A percentile compares a stretch with the other conserved stretches of the same genome.
Evolutionary conservation across 192 early-diverging fungal species (phyloP).

Genomic region (Coemansia sp.): DNA sequence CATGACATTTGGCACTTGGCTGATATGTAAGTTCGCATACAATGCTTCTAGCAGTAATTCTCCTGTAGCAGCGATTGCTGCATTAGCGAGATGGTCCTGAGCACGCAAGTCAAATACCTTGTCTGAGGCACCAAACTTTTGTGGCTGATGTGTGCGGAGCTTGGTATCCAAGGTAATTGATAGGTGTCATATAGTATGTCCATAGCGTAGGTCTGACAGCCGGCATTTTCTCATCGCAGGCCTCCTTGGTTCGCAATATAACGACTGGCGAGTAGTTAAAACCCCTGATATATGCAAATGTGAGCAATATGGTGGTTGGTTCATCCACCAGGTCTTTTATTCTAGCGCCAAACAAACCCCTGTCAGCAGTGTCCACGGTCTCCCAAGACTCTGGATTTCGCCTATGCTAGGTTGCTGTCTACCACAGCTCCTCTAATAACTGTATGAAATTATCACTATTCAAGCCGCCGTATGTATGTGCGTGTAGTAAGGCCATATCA

Average conservation of each 20-base stretch:
- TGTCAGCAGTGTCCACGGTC: conserved; percentile 62
- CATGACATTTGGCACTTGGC: conserved; percentile 44
- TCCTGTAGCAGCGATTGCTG: conserved; percentile 11
- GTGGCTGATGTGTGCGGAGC: conserved; percentile 57
- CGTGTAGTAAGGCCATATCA: conserved; percentile 35
- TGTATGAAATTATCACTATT: conserved; percentile 79
- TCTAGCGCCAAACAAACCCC: conserved; percentile 77
- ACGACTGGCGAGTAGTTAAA: conserved; percentile 49
- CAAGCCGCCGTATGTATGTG: background rate
- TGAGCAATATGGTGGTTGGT: too few relatives aligned
- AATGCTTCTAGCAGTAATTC: conserved; percentile 61
- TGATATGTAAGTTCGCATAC: conserved; percentile 63
- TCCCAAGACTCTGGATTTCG: conserved; percentile 62
- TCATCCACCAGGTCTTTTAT: too few relatives aligned
- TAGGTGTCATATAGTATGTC: conserved; percentile 60
- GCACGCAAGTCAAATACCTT: conserved; percentile 83
- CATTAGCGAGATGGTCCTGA: conserved; percentile 21
- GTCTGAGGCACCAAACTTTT: conserved; percentile 63
- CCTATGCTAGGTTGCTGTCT: conserved; percentile 79
- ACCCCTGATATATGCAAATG: conserved; percentile 57
- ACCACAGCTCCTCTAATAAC: conserved; percentile 76
- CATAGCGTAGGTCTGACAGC: conserved; percentile 31
- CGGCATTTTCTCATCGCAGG: conserved; percentile 27
- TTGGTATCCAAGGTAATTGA: too few relatives aligned
- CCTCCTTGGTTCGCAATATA: conserved; percentile 36